These are phyloP conservation scores for Fusarium albidum DNA, from an alignment of 2,329 filamentous ascomycete genomes.

Conservation along the genomic window DNA sequence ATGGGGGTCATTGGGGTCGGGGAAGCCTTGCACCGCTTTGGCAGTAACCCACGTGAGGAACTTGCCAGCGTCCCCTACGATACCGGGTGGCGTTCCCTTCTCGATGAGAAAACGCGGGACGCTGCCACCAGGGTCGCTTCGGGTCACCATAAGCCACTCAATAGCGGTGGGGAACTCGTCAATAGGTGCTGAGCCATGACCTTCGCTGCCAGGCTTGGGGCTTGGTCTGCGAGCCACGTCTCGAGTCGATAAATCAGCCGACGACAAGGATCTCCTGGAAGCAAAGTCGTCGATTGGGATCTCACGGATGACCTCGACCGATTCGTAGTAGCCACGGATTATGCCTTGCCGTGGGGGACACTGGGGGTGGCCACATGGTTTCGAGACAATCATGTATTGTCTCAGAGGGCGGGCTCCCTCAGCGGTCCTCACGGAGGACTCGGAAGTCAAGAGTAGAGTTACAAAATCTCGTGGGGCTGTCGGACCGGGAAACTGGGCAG, in stretches of 20 bases:
- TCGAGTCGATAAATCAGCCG: slow-evolving; percentile 39
- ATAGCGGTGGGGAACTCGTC: slow-evolving; percentile 57
- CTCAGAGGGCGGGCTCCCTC: slow-evolving; percentile 56
- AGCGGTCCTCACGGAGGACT: slow-evolving; percentile 51
- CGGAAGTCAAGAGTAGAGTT: slow-evolving; percentile 76
- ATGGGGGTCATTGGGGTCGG: slow-evolving; percentile 29
- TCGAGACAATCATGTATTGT: slow-evolving; percentile 88
- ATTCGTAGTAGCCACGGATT: slow-evolving; percentile 88
- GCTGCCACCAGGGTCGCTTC: slow-evolving; percentile 87
- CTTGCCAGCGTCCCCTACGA: slow-evolving; percentile 80
- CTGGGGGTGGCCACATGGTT: slow-evolving; percentile 80
- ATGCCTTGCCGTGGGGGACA: slow-evolving; percentile 75
- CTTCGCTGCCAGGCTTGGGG: slow-evolving; percentile 21
- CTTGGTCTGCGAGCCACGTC: slow-evolving; percentile 39
- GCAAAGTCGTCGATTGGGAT: slow-evolving; percentile 64
- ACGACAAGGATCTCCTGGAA: slow-evolving; percentile 45
- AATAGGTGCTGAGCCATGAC: slow-evolving; percentile 15
- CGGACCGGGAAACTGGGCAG: slow-evolving; percentile 88
- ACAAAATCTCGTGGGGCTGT: slow-evolving; percentile 90
- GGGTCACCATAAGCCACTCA: slow-evolving; percentile 93
- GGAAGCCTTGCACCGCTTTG: slow-evolving; percentile 48
- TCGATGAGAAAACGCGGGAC: slow-evolving; percentile 94
- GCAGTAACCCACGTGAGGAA: slow-evolving; percentile 77
- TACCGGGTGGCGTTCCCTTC: slow-evolving; percentile 82
- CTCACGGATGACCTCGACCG: slow-evolving; percentile 89